Base-by-base conservation (phyloP, 139 green algal genomes). In the Coelastrella sp. region DNA sequence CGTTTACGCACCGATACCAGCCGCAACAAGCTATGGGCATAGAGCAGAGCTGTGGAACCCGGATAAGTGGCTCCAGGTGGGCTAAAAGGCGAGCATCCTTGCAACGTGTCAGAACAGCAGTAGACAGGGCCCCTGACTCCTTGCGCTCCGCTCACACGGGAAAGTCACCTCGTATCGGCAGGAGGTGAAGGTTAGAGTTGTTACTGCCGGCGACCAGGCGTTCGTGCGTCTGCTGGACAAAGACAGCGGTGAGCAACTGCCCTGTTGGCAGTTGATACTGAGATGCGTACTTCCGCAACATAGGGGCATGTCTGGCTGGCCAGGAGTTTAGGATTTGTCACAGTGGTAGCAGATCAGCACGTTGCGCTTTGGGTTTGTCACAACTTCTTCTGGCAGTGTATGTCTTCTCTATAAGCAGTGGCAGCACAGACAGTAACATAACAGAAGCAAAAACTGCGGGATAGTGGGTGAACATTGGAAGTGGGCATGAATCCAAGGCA, bases 11-110 rank as follows among this genome's bases (percentile, higher is more conserved):
- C 83, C 89, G 5, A 89, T 97, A 19, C 95, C 95, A 5, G 92
- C 95, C 0, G 92, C 95, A 6, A 90, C 89, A 6, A 93, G 90
- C 0, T 92, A 92, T 7, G 95, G 95, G 3, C 95, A 97, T 80
- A 83, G 95, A 20, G 95, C 95, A 3, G 95, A 97, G 65, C 80
- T 92, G 4, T 97, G 95, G 95, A 89, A 97, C 59, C 94, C 97
- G 1, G 93, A 97, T 73, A 94, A 95, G 11, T 97, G 95, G 95
- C 80, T 97, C 10, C 91, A 95, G 92, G 92, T 94, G 74, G 4
- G 88, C 68, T 57, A 23, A 66, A 8, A 47, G 64, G 4, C 10
- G 5, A 58, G 20, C 32, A 13, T 71, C 8, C 61, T 10, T 71
- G 61, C 61, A 71, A 13, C 11, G 11, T 71, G 8, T 0, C 11